Evolutionary conservation across 371 early-diverging fungal species (phyloP), one percentile per base, ranked within the genome.

Genomic region (Nematocida minor): DNA sequence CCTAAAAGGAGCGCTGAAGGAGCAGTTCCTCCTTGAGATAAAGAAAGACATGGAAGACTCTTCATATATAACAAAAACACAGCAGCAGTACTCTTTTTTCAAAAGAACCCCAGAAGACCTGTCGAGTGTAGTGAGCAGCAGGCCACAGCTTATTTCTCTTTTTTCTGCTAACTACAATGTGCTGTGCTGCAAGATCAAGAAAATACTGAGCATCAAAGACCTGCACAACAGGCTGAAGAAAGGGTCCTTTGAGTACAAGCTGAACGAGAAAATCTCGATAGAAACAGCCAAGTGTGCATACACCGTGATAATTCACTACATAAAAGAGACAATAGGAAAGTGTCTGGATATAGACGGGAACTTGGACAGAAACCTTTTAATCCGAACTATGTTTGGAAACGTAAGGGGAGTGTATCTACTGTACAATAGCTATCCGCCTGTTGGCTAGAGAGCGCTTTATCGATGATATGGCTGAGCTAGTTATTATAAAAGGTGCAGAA

Each of bases 191-290:
- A 74, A 74, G 64, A 74, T 64, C 48, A 38, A 64, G n/a, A 74
- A 66, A 38, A 64, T 74, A 4, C 27, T 74, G 14, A 74, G 66
- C 31, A 40, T 74, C 3, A 62, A 64, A 34, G 66, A 74, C 22
- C 14, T 74, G 0, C 63, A 74, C 2, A 74, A 74, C 34, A 63
- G 49, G 54, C 41, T 74, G 6, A 74, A 74, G 38, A 74, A 74
- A 40, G 63, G 77, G 2, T 62, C 77, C 18, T 74, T 74, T 62
- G 77, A 74, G 64, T 74, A 74, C 34, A 74, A 64, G 46, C 51
- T 74, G 29, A 74, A 44, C 44, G 77, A 74, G 38, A 20, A 74
- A 2, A 55, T 74, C 2, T n/a, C 62, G 16, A 11, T 74, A 20
- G 55, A 53, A 4, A 22, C 49, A 38, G 63, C 77, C 18, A 48